Base-by-base conservation (phyloP, 352 stramenopile genomes). In the Phytophthora tentaculata region DNA sequence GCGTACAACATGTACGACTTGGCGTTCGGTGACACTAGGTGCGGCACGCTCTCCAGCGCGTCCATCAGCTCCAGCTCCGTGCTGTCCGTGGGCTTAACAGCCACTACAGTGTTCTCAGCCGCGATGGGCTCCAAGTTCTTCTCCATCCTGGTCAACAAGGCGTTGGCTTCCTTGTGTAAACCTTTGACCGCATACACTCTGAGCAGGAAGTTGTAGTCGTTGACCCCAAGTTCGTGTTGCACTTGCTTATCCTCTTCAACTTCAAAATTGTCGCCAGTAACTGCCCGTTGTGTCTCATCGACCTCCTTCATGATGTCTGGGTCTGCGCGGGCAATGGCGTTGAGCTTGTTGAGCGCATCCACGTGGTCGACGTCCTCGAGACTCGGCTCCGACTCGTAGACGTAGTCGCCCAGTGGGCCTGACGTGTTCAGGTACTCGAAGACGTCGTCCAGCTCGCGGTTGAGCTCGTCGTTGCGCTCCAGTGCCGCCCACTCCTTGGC, bases 1-100 rank as follows among this genome's bases (percentile, higher is more conserved):
- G 91, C 74, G 60, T 93, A 91, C 71, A 90, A 80, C 78, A 92
- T 90, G 69, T 94, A 94, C 26, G 79, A 90, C 56, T 86, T 82
- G 35, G 69, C 69, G 57, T 91, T 71, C 1, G 86, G 83, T 14
- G 75, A 37, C 9, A 89, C 67, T 5, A 64, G 19, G 54, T 92
- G 86, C 20, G 84, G 83, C 3, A 89, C 73, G 12, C 49, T 65
- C 28, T 87, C 81, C 22, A 89, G 65, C 17, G 60, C 76, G 4
- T 75, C 54, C 56, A 83, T 55, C 16, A 90, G 64, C 44, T 47
- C 52, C 39, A 82, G 28, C 23, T 83, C 69, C 13, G 63, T 76
- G 56, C 56, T 61, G 49, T 76, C 67, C 23, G 48, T 14, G 10
- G 62, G 49, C 20, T 63, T 65, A 8, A 74, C 59, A 8, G 57